Percentiles rank a stretch among this genome's conserved stretches.
phyloP scores from a whole-genome alignment of 805 yeast genomes.

The Lipomyces mesembrius region DNA sequence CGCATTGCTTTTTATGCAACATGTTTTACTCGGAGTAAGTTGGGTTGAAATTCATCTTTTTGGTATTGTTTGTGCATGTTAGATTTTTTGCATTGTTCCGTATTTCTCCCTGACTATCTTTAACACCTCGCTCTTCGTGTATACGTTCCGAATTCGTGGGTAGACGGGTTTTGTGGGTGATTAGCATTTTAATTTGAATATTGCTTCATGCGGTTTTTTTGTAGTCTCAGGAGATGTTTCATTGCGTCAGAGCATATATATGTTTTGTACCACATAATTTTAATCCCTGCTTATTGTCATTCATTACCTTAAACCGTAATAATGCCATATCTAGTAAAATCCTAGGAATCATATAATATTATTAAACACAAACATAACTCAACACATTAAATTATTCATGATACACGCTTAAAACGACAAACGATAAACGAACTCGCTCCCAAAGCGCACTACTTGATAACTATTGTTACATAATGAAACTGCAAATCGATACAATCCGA shows the following conservation, averaged over 20 bases:
- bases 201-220: background rate
- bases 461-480: background rate
- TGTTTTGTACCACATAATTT: background rate
- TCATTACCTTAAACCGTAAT: background rate
- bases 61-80: conserved; percentile 2
- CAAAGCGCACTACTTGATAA: background rate
- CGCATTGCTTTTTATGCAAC: background rate
- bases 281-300: background rate
- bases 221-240: background rate
- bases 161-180: too few species aligned
- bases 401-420: conserved; percentile 1
- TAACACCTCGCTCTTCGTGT: background rate
- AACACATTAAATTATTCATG: background rate
- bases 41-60: background rate
- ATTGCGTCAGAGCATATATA: background rate
- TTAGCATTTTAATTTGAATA: too few species aligned
- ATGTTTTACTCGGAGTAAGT: background rate
- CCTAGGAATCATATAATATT: background rate
- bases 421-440: background rate
- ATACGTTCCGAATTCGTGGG: background rate
- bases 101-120: background rate
- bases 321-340: too few species aligned
- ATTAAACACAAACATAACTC: background rate
- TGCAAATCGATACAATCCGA: background rate
- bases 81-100: too few species aligned